Conservation (phyloP, 2,329 filamentous ascomycete genomes). For the Xylariaceae sp. region DNA sequence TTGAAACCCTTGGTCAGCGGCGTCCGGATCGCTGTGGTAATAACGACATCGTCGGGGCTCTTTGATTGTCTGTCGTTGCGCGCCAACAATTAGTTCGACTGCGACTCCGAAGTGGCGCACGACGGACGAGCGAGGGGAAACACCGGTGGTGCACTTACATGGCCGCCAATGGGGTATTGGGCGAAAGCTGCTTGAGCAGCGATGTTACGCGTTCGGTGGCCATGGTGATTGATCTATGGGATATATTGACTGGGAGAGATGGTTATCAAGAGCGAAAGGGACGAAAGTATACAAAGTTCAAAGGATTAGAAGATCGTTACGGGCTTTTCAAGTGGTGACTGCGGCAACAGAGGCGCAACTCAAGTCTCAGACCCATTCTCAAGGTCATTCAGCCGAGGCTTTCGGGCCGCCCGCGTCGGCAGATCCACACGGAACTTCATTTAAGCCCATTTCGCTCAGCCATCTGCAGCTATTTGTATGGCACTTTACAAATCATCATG, state of each 20-base stretch:
- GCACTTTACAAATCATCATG: too few species aligned
- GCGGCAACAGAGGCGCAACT: neutral
- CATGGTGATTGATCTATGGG: constrained; percentile 46
- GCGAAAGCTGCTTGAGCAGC: constrained; percentile 81
- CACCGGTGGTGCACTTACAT: constrained; percentile 58
- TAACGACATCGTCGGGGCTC: constrained; percentile 94
- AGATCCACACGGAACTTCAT: constrained; percentile 4
- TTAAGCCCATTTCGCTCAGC: too few species aligned
- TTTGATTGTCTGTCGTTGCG: constrained; percentile 66
- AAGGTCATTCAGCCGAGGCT: constrained; percentile 8
- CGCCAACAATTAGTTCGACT: neutral
- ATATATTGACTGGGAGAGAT: neutral
- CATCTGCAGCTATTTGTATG: too few species aligned
- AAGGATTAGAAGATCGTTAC: neutral
- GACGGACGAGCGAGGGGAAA: neutral
- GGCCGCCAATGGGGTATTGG: constrained; percentile 64
- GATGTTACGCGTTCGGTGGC: constrained; percentile 81
- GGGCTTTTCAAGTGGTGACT: neutral
- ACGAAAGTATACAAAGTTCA: neutral
- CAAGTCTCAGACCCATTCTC: neutral
- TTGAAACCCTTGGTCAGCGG: constrained; percentile 85
- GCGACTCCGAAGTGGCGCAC: neutral
- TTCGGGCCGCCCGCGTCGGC: constrained; percentile 3
- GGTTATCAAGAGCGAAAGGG: neutral
- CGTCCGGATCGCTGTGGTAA: constrained; percentile 86